phyloP scores from a whole-genome alignment of 306 rosid genomes.

The Prunus dulcis region DNA sequence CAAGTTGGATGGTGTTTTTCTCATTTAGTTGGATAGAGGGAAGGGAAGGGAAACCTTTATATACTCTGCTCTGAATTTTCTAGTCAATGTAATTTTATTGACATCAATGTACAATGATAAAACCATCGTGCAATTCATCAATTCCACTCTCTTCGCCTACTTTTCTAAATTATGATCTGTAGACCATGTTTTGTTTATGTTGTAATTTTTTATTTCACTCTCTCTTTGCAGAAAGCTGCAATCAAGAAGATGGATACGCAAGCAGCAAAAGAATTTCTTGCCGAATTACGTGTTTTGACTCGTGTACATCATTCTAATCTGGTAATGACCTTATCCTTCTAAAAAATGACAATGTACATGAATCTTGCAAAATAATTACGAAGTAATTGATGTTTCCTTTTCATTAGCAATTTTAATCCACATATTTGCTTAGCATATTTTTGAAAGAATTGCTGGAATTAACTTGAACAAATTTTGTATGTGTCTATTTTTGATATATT shows the following conservation, averaged over 20 bases:
- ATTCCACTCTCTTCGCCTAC: background rate
- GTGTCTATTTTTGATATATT: background rate
- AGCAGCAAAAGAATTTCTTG: slow-evolving; percentile 81
- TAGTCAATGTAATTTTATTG: background rate
- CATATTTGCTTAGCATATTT: background rate
- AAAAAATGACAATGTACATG: background rate
- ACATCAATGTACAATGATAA: too few species aligned
- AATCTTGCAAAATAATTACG: background rate
- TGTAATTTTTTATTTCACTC: slow-evolving; percentile 10
- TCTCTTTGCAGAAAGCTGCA: slow-evolving; percentile 68
- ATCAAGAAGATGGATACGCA: slow-evolving; percentile 88
- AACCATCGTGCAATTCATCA: too few species aligned
- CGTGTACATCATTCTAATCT: slow-evolving; percentile 91
- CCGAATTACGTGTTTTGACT: slow-evolving; percentile 76
- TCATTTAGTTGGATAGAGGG: background rate
- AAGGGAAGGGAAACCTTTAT: too few species aligned
- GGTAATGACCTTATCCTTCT: slow-evolving; percentile 42
- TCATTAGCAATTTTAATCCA: background rate
- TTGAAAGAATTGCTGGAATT: background rate
- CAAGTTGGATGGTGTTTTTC: background rate
- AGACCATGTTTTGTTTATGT: background rate
- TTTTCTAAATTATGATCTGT: background rate
- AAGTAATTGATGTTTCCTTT: background rate
- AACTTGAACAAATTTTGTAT: background rate
- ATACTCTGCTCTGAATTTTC: background rate